Evolutionary conservation across 345 rosid species (phyloP), one percentile per base, ranked within the genome.

Genomic region (Dipteronia sinensis): DNA sequence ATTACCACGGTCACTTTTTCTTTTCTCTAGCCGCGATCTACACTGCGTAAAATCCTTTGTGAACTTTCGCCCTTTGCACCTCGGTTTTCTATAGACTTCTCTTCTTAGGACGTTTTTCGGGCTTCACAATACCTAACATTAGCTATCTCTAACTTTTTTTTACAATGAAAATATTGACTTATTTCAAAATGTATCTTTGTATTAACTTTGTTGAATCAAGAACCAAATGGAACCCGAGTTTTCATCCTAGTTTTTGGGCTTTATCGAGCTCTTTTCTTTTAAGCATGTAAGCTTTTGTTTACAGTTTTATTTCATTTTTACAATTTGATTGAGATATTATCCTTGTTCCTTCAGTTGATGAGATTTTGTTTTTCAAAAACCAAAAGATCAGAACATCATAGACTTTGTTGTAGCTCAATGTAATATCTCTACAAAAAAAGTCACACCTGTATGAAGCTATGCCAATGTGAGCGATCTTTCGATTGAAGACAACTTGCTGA

Each of bases 221-320:
- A 87, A 71, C 22, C 76, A 44, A 63, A 76, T 11, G 92, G 88
- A 59, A 93, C 98, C 1, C 85, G 78, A 61, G 94, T 92, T 83
- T 67, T 95, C 74, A 84, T 95, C 71, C 97, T 97, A 1, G 89
- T 91, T 10, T 55, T 69, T 22, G 56, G 96, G 99, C 71, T 86
- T 93, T 13, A n/a, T 93, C 72, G 96, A 95, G 94, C 92, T 95
- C 23, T 93, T 86, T 82, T 83, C 88, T 69, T 79, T 84, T 19
- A 83, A 73, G 80, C 80, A 83, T 83, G 98, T 90, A 87, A 90
- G 86, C 40, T 65, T 71, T 75, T 46, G 47, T 67, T 59, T 68
- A 42, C 10, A 20, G 22, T 8, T 31, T 56, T 78, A 10, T 55
- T 42, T 19, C 6, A 1, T 17, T 67, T 66, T 40, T 19, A 65